phyloP scores from a whole-genome alignment of 2,329 filamentous ascomycete genomes.

The Botrytis fabae region DNA sequence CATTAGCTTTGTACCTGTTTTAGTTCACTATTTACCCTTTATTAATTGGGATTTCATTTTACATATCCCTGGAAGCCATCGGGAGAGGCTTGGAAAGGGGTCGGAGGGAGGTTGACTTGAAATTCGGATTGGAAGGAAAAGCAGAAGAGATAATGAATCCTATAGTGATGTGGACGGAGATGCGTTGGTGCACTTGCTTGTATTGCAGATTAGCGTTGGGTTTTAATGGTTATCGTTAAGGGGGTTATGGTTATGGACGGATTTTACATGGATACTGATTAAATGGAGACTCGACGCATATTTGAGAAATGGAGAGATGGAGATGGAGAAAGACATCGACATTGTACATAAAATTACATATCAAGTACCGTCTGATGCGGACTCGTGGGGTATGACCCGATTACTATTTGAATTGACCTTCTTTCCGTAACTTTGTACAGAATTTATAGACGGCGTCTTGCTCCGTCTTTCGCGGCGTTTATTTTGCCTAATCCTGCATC shows the following conservation, averaged over 20 bases:
- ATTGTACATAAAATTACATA: conserved; percentile 20
- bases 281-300: conserved; percentile 10
- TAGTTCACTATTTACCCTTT: background rate
- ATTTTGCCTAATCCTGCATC: background rate
- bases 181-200: conserved; percentile 17
- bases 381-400: background rate
- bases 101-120: background rate
- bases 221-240: conserved; percentile 11
- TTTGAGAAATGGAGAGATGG: conserved; percentile 13
- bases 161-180: background rate
- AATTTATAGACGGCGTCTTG: background rate
- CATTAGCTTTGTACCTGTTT: conserved; percentile 4
- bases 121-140: background rate
- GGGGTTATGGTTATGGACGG: conserved; percentile 11
- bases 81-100: background rate
- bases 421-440: conserved; percentile 12
- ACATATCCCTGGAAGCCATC: background rate
- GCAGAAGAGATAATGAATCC: conserved; percentile 8
- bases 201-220: conserved; percentile 19
- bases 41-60: conserved; percentile 1
- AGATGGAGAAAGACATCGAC: conserved; percentile 13
- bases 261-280: conserved; percentile 19
- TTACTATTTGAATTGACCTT: conserved; percentile 18
- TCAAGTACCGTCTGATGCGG: conserved; percentile 4
- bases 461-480: background rate